Percentiles rank a stretch among this genome's conserved stretches.
Conservation (phyloP, 2,329 filamentous ascomycete species). For the Trichoderma endophyticum region DNA sequence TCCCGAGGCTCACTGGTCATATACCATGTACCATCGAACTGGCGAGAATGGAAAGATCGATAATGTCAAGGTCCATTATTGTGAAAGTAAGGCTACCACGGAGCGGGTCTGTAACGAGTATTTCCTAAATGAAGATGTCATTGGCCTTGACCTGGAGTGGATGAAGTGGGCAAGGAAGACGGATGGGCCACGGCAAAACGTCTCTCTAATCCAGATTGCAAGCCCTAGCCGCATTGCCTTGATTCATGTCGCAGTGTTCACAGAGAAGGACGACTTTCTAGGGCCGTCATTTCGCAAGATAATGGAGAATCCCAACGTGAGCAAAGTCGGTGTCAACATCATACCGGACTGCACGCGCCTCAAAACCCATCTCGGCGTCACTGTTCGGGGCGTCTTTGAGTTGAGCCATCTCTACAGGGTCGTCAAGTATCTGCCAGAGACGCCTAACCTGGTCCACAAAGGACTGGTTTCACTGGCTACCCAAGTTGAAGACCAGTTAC, state of each 20-base stretch:
- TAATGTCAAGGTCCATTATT: slow-evolving; percentile 73
- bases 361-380: slow-evolving; percentile 60
- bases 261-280: slow-evolving; percentile 55
- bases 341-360: slow-evolving; percentile 68
- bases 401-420: slow-evolving; percentile 79
- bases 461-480: slow-evolving; percentile 61
- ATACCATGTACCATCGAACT: slow-evolving; percentile 62
- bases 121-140: slow-evolving; percentile 65
- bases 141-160: slow-evolving; percentile 96
- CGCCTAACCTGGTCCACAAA: slow-evolving; percentile 60
- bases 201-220: slow-evolving; percentile 81
- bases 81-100: slow-evolving; percentile 62
- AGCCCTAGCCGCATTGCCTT: slow-evolving; percentile 72
- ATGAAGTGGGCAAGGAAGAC: slow-evolving; percentile 48
- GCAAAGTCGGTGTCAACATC: slow-evolving; percentile 76
- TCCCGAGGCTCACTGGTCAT: slow-evolving; percentile 61
- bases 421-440: slow-evolving; percentile 60
- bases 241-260: slow-evolving; percentile 72
- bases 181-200: slow-evolving; percentile 58
- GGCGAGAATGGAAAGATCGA: slow-evolving; percentile 40
- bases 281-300: slow-evolving; percentile 67
- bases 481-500: slow-evolving; percentile 68
- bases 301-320: slow-evolving; percentile 66
- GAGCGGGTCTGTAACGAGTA: slow-evolving; percentile 62
- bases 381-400: slow-evolving; percentile 69